Evolutionary conservation across 495 filamentous ascomycete genomes (phyloP), one percentile per base, ranked within the genome.

Genomic region (Tuber calosporum): DNA sequence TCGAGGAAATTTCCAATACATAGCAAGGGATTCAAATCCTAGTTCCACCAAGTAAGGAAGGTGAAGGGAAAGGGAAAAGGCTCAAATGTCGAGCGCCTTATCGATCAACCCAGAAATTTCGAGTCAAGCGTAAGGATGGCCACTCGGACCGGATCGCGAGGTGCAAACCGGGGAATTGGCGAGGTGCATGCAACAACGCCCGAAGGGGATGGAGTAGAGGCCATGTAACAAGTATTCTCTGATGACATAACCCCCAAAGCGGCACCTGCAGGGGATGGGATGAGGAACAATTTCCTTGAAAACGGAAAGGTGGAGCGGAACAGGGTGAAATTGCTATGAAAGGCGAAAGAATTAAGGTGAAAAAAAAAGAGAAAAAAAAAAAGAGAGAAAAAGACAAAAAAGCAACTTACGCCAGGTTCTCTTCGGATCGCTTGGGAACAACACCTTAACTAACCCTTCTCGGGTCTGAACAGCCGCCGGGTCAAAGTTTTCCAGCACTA

Each of bases 401-500:
- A 67, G 62, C 37, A 68, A 85, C 85, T 38, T 84, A 87, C 86
- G 86, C 40, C 85, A 83, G 67, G 85, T 79, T 66, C 84, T 81
- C 22, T 84, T 83, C 68, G 84, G 84, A 77, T 86, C 85, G 74
- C 84, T 86, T 37, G 85, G 82, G 72, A 87, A 87, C 77, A 87
- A 86, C 73, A 79, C 71, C 53, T 85, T 86, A 53, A 84, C 85
- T 77, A 84, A 83, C 73, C 83, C 86, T 76, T 87, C 85, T 68
- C 83, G 84, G 72, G 82, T 84, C 69, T 86, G 85, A 39, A 85
- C 84, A 36, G 84, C 85, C 74, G 83, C 83, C 45, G 86, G 83
- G 73, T 88, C 87, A 72, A 88, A 87, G 67, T 88, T 87, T 77
- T 85, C 85, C 38, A 89, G 82, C 41, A 87, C 83, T 13, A 87